Conservation (phyloP, 495 filamentous ascomycete genomes). For the Talaromyces adpressus region DNA sequence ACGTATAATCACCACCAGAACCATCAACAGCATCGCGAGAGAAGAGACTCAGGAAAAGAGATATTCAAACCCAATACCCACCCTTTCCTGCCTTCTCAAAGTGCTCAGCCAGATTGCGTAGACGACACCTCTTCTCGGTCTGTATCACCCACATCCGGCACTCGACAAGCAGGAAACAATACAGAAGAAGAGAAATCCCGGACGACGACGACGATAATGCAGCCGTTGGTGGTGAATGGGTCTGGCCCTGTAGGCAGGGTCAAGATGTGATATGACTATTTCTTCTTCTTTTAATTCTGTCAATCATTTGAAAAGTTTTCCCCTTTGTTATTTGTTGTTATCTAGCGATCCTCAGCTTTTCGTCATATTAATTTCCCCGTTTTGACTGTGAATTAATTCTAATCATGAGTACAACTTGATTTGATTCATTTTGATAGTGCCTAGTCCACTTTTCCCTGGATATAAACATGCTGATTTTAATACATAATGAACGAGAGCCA, state of each 20-base stretch:
- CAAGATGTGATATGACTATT: not conserved
- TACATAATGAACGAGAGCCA: not conserved
- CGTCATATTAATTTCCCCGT: not conserved
- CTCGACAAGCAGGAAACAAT: not conserved
- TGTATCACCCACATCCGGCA: not conserved
- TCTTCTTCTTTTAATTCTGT: not conserved
- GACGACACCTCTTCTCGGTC: not conserved
- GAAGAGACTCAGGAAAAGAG: not conserved
- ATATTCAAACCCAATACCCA: not conserved
- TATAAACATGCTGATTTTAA: not conserved
- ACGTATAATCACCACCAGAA: not conserved
- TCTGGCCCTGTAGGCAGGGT: conserved; percentile 17
- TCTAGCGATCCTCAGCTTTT: not conserved
- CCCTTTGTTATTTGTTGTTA: not conserved
- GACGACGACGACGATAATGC: not conserved
- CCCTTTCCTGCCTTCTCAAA: not conserved
- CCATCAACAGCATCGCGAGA: not conserved
- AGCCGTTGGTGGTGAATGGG: conserved; percentile 35
- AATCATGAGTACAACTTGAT: not conserved
- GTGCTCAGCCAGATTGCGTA: not conserved
- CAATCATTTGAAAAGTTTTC: not conserved
- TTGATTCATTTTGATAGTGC: not conserved
- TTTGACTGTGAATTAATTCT: not conserved
- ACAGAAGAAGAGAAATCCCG: not conserved
- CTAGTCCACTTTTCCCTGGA: not conserved